Percentiles rank a stretch among this genome's conserved stretches.
These are phyloP conservation scores for Ophiostoma ips DNA, from an alignment of 2,329 filamentous ascomycete species.

Conservation along the genomic window DNA sequence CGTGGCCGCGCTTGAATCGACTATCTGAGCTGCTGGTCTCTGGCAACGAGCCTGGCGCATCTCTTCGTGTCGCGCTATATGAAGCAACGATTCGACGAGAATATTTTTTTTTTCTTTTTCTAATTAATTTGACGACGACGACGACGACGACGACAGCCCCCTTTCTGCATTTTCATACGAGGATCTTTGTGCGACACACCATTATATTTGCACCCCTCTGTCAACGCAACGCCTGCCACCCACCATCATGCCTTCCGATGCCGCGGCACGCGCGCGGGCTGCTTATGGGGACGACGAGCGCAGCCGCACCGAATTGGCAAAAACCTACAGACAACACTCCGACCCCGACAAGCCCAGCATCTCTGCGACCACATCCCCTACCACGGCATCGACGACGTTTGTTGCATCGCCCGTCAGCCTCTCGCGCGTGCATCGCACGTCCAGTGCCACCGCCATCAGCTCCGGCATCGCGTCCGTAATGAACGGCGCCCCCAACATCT, in stretches of 20 bases:
- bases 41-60: background rate
- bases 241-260: conserved; percentile 28
- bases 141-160: background rate
- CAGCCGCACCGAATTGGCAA: conserved; percentile 27
- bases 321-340: conserved; percentile 25
- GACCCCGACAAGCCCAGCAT: conserved; percentile 28
- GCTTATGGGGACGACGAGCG: conserved; percentile 34
- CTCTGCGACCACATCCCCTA: conserved; percentile 24
- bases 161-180: background rate
- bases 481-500: background rate
- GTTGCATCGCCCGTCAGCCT: conserved; percentile 30
- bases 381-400: conserved; percentile 29
- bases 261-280: conserved; percentile 44
- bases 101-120: too few species aligned
- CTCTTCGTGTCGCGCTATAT: too few species aligned
- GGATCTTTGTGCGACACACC: too few species aligned
- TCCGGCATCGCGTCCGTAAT: conserved; percentile 2
- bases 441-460: conserved; percentile 6
- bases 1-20: conserved; percentile 4
- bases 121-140: background rate
- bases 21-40: background rate
- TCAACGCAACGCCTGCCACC: background rate
- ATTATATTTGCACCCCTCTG: background rate
- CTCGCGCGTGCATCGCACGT: conserved; percentile 25
- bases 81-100: too few species aligned